Percentiles rank a stretch among this genome's conserved stretches.
Conservation (phyloP, 2,329 filamentous ascomycete genomes). For the Aspergillus japonicus region DNA sequence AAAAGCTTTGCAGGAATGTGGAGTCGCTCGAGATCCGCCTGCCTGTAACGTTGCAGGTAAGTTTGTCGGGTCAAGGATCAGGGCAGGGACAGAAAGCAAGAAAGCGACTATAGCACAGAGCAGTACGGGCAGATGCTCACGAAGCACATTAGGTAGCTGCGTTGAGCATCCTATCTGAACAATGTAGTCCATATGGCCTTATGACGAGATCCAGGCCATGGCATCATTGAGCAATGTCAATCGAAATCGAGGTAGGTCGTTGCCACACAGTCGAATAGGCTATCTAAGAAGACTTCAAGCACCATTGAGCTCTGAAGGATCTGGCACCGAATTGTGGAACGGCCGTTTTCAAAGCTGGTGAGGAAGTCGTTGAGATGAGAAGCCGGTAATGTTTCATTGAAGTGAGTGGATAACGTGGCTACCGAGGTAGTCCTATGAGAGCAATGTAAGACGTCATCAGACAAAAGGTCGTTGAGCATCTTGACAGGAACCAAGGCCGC, state of each 20-base stretch:
- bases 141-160: too few relatives aligned
- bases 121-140: too few relatives aligned
- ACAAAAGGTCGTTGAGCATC: neutral
- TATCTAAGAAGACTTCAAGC: neutral
- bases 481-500: neutral
- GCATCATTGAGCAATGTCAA: neutral
- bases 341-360: neutral
- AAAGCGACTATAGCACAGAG: neutral
- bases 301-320: neutral
- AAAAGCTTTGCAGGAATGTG: conserved; percentile 13
- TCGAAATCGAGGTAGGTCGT: neutral
- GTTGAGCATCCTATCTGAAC: too few relatives aligned
- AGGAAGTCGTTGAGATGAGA: neutral
- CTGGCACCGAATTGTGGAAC: neutral
- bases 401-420: neutral
- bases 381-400: neutral
- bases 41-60: conserved; percentile 14
- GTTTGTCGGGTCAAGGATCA: neutral
- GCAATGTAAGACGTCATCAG: conserved; percentile 2
- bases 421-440: neutral
- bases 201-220: neutral
- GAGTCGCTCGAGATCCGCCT: conserved; percentile 3
- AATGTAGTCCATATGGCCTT: too few relatives aligned
- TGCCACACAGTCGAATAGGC: neutral
- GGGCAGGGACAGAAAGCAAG: conserved; percentile 3